Evolutionary conservation across 768 basidiomycete genomes (phyloP).

Genomic region (Russula sp.): DNA sequence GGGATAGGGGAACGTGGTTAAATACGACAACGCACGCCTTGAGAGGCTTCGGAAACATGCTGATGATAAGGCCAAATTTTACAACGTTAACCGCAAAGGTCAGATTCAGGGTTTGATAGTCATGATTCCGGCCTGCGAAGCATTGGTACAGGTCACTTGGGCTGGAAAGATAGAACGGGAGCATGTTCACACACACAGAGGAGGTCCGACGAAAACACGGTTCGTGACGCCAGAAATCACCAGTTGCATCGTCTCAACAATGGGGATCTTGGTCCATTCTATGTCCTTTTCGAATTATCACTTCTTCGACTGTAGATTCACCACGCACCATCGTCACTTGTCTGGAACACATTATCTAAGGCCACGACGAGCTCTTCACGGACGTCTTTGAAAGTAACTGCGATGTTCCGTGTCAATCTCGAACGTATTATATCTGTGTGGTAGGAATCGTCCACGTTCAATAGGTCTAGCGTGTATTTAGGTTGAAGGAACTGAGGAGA

Average conservation of each 20-base stretch:
- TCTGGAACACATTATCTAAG: not conserved
- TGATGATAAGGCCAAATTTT: conserved; percentile 31
- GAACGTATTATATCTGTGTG: not conserved
- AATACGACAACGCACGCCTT: conserved; percentile 34
- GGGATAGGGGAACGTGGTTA: not conserved
- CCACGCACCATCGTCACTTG: not conserved
- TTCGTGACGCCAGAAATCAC: not conserved
- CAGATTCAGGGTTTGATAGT: conserved; percentile 36
- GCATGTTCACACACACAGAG: conserved; percentile 30
- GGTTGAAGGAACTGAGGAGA: not conserved
- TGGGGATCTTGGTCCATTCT: conserved; percentile 36
- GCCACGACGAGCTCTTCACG: not conserved
- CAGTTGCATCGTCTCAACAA: conserved; percentile 17
- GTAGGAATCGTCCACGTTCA: not conserved
- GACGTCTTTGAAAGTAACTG: not conserved
- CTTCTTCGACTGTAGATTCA: not conserved
- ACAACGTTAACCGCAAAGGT: conserved; percentile 35
- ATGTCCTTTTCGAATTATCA: not conserved
- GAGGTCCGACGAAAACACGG: conserved; percentile 38
- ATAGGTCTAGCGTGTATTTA: not conserved
- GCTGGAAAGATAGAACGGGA: not conserved
- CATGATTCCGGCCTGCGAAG: conserved; percentile 36
- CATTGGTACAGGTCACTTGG: not conserved
- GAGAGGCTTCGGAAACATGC: conserved; percentile 38
- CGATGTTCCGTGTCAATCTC: conserved; percentile 2